phyloP scores from a whole-genome alignment of 1,139 yeast species.

The Kodamaea plutei region DNA sequence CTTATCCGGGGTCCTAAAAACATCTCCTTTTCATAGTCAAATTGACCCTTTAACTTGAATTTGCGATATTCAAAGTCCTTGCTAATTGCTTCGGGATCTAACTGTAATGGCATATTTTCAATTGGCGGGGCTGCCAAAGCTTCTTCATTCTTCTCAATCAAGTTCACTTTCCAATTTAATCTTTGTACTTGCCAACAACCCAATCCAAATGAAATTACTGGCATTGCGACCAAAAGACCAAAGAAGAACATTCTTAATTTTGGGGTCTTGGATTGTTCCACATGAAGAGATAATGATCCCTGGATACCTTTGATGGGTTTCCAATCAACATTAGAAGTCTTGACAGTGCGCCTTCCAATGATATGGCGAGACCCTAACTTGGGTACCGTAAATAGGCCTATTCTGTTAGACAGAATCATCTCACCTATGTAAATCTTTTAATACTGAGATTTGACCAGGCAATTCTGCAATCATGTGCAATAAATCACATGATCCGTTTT shows the following conservation, averaged over 20 bases:
- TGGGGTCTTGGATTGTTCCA: conserved; percentile 35
- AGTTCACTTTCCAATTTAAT: conserved; percentile 80
- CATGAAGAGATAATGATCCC: conserved; percentile 41
- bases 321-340: conserved; percentile 82
- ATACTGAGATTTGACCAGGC: too few relatives aligned
- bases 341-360: too few relatives aligned
- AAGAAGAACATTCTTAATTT: conserved; percentile 48
- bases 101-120: conserved; percentile 56
- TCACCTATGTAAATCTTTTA: too few relatives aligned
- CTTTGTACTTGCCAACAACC: conserved; percentile 95
- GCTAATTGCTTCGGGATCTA: conserved; percentile 51
- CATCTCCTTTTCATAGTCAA: conserved; percentile 82
- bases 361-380: too few relatives aligned
- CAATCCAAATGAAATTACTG: conserved; percentile 74
- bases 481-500: too few relatives aligned
- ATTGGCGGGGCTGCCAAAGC: conserved; percentile 70
- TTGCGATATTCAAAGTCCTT: conserved; percentile 74
- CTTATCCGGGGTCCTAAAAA: conserved; percentile 86
- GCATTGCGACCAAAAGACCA: conserved; percentile 74
- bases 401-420: too few relatives aligned
- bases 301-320: conserved; percentile 61
- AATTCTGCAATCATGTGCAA: too few relatives aligned
- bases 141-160: conserved; percentile 80
- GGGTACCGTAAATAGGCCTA: too few relatives aligned
- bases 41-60: conserved; percentile 69